These are phyloP conservation scores for Suillus subaureus DNA, from an alignment of 768 basidiomycete species.

Conservation along the genomic window DNA sequence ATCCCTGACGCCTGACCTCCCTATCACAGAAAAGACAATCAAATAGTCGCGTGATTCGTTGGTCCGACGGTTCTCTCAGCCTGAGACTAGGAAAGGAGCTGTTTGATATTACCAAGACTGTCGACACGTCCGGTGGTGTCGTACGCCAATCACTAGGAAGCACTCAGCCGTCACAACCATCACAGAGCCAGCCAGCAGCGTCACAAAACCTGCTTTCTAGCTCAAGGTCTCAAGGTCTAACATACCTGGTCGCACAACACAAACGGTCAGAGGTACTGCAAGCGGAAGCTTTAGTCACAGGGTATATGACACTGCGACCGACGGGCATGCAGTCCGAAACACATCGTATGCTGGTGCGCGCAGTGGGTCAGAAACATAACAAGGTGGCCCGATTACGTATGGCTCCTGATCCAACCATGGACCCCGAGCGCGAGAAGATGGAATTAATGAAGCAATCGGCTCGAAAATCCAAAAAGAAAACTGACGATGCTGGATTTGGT, in stretches of 20 bases:
- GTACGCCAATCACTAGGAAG: conserved; percentile 60
- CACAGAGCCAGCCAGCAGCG: conserved; percentile 43
- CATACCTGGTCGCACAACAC: conserved; percentile 89
- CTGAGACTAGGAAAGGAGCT: conserved; percentile 92
- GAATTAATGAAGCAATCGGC: conserved; percentile 67
- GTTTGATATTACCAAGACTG: conserved; percentile 83
- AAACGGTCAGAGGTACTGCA: conserved; percentile 86
- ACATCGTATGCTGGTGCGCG: conserved; percentile 84
- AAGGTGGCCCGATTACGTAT: conserved; percentile 79
- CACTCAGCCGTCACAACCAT: conserved; percentile 37
- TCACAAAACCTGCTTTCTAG: conserved; percentile 36
- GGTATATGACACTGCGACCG: conserved; percentile 81
- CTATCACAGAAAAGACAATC: conserved; percentile 72
- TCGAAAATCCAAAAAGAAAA: conserved; percentile 63
- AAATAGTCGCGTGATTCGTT: conserved; percentile 88
- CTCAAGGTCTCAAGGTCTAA: conserved; percentile 70
- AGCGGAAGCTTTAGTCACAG: conserved; percentile 80
- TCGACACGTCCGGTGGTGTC: conserved; percentile 74
- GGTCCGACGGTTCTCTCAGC: conserved; percentile 94
- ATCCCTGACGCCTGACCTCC: conserved; percentile 9
- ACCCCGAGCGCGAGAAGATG: conserved; percentile 73
- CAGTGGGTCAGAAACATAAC: conserved; percentile 83
- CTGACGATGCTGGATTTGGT: conserved; percentile 52
- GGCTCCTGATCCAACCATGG: conserved; percentile 75
- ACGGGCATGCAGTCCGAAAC: conserved; percentile 91